These are phyloP conservation scores for Diaporthe vaccinii DNA, from an alignment of 2,329 filamentous ascomycete genomes.

Conservation along the genomic window DNA sequence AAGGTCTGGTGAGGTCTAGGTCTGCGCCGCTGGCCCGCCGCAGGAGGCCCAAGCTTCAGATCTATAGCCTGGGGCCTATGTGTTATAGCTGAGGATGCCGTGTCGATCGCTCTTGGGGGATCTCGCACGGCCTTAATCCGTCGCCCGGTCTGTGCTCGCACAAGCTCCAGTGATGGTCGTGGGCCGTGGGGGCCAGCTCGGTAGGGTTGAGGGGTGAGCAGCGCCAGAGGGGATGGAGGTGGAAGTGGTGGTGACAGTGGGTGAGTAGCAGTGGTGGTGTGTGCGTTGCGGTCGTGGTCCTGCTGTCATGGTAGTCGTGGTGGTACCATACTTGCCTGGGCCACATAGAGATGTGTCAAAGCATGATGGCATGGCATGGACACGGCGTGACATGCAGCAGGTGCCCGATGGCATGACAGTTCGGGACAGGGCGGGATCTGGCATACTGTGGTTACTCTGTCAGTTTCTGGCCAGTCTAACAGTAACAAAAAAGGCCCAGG, in stretches of 20 bases:
- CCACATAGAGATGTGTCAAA: conserved; percentile 20
- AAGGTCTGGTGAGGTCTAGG: conserved; percentile 29
- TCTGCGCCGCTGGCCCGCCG: conserved; percentile 30
- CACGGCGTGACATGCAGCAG: conserved; percentile 28
- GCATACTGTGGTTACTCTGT: conserved; percentile 1
- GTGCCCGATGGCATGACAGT: conserved; percentile 13
- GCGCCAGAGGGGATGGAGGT: not conserved
- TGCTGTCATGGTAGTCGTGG: not conserved
- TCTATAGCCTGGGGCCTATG: conserved; percentile 21
- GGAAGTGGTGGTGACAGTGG: not conserved
- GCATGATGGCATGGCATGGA: conserved; percentile 7
- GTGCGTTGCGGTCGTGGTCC: not conserved
- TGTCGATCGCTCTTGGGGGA: conserved; percentile 33
- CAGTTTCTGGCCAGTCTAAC: not conserved
- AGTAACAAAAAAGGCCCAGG: not conserved
- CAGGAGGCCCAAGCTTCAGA: conserved; percentile 34
- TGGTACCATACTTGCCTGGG: not conserved
- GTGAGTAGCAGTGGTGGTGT: not conserved
- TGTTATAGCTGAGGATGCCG: conserved; percentile 35
- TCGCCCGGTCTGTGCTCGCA: conserved; percentile 26
- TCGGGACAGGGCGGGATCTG: conserved; percentile 25
- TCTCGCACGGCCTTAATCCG: conserved; percentile 28
- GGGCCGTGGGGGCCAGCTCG: conserved; percentile 22
- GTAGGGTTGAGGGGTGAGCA: conserved; percentile 4
- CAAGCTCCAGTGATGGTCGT: conserved; percentile 27